phyloP scores from a whole-genome alignment of 257 asterid genomes.

The Forsythia viridissima region DNA sequence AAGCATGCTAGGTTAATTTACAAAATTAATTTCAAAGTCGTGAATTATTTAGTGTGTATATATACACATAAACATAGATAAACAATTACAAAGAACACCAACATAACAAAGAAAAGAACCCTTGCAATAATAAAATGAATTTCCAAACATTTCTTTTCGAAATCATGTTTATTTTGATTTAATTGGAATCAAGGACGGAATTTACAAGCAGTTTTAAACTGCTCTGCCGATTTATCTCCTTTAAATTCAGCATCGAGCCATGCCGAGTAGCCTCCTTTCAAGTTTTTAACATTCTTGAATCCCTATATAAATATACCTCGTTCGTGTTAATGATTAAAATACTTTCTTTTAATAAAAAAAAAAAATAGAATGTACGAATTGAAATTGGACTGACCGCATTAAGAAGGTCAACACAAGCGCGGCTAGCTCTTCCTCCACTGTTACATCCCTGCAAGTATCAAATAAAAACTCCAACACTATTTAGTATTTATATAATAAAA shows the following conservation, averaged over 20 bases:
- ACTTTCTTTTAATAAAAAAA: too few species aligned
- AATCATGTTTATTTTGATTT: background rate
- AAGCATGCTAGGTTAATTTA: too few species aligned
- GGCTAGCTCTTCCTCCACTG: slow-evolving; percentile 22
- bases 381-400: slow-evolving; percentile 15
- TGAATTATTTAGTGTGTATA: too few species aligned
- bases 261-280: slow-evolving; percentile 31
- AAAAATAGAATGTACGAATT: background rate
- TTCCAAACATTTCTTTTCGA: too few species aligned
- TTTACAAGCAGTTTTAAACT: slow-evolving; percentile 29
- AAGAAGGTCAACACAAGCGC: slow-evolving; percentile 31
- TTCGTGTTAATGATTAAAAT: too few species aligned
- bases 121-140: too few species aligned
- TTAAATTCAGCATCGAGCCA: slow-evolving; percentile 28
- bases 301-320: background rate
- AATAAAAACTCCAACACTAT: too few species aligned
- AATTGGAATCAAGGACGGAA: slow-evolving; percentile 18
- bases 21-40: too few species aligned
- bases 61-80: too few species aligned
- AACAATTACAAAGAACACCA: too few species aligned
- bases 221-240: slow-evolving; percentile 24
- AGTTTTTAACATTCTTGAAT: slow-evolving; percentile 22
- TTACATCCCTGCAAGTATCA: slow-evolving; percentile 17
- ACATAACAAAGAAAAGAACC: too few species aligned
- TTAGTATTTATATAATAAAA: too few species aligned